These are phyloP conservation scores for Stylosanthes scabra DNA, from an alignment of 331 rosid genomes.

Conservation along the genomic window DNA sequence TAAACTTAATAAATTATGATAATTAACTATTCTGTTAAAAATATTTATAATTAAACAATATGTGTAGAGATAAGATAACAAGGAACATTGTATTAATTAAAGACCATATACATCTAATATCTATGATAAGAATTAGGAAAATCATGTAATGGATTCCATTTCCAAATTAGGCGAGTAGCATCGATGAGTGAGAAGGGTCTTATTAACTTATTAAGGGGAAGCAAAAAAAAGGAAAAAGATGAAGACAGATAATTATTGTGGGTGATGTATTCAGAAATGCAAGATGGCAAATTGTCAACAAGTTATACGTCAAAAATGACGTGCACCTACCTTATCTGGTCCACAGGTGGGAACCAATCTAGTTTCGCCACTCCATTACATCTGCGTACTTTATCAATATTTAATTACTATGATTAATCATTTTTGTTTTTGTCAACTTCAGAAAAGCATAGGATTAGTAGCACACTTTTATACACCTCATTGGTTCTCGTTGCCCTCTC, in stretches of 20 bases:
- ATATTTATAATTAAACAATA: too few relatives aligned
- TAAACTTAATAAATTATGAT: too few relatives aligned
- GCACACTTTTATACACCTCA: background rate
- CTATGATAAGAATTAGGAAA: background rate
- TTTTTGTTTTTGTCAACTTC: background rate
- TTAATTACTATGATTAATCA: background rate
- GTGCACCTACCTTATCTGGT: slow-evolving; percentile 19
- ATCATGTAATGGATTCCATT: background rate
- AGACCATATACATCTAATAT: too few relatives aligned
- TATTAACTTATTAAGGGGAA: slow-evolving; percentile 23
- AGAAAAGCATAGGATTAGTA: background rate
- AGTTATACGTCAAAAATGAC: slow-evolving; percentile 18
- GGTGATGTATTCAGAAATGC: background rate
- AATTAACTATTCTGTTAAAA: too few relatives aligned
- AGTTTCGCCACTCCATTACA: slow-evolving; percentile 18
- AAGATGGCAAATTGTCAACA: slow-evolving; percentile 5
- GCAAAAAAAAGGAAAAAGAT: slow-evolving; percentile 4
- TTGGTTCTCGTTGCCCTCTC: background rate
- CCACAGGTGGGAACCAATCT: slow-evolving; percentile 12
- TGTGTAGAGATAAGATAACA: too few relatives aligned
- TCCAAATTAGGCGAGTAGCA: slow-evolving; percentile 16
- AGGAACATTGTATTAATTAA: too few relatives aligned
- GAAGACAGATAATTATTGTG: background rate
- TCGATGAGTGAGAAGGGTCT: background rate
- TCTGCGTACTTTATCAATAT: background rate